Base-by-base conservation (phyloP, 2,329 filamentous ascomycete species). In the Dactylonectria estremocensis region DNA sequence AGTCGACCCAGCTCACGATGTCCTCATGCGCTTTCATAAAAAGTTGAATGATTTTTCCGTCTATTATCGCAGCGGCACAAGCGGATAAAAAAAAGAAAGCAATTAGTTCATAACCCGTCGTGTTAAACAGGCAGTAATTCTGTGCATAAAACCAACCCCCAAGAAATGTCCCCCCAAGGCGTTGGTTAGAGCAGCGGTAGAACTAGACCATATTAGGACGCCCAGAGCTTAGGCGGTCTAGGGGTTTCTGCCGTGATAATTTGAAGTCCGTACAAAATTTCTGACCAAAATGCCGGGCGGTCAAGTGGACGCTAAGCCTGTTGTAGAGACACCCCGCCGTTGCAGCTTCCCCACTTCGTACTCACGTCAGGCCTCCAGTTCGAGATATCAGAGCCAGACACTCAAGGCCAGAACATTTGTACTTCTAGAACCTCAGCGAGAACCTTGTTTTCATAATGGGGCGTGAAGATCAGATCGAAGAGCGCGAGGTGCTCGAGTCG, bases 401-500 rank as follows among this genome's bases (percentile, higher is more conserved):
- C 35, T 28, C 24, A 54, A 60, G 56, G 22, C 24, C 33, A 55
- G 43, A 53, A 58, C 53, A 57, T 49, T 45, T 18, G 18, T 14
- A 40, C 22, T 46, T 22, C 16, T 67, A 57, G 56, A 62, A 43
- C 16, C 40, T 50, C 13, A 24, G 45, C 60, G 11, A 61, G 33
- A 24, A n/a, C 72, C 20, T 28, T 28, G 33, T 49, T 20, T 55
- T 57, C 48, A 70, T 59, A 37, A 91, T 92, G 90, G 90, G 90
- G 56, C 87, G 84, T 80, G 95, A 98, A 86, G 96, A 99, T 68
- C 96, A 99, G 82, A 84, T 91, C 72, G 96, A 99, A 84, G 96
- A 99, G 88, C 92, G 95, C 69, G 96, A 99, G 82, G 95, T 99
- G 76, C 94, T 99, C 79, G 94, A 97, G 79, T 98, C 95, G 68